phyloP scores from a whole-genome alignment of 345 rosid genomes.

The Kandelia obovata region DNA sequence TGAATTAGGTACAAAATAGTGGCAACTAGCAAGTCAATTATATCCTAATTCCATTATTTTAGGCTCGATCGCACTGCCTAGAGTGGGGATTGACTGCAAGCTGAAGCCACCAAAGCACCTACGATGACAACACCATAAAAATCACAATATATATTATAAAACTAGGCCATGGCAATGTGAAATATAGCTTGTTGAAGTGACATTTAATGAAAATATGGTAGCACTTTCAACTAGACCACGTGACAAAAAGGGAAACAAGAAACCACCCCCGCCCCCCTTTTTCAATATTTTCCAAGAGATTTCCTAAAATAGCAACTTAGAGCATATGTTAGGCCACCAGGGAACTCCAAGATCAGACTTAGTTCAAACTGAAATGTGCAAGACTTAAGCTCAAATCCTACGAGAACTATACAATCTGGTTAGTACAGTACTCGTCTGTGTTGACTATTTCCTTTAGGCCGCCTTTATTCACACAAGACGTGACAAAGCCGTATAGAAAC shows the following conservation, averaged over 20 bases:
- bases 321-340: neutral
- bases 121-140: neutral
- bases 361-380: too few relatives aligned
- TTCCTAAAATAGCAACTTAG: neutral
- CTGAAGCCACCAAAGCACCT: too few relatives aligned
- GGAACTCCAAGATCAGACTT: constrained; percentile 1
- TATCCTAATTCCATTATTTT: neutral
- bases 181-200: neutral
- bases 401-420: too few relatives aligned
- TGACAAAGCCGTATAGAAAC: neutral
- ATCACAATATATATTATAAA: neutral
- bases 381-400: too few relatives aligned
- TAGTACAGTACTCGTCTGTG: neutral
- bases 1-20: neutral
- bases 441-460: neutral
- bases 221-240: neutral
- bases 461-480: neutral
- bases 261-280: neutral
- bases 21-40: neutral
- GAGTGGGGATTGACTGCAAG: neutral
- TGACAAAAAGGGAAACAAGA: neutral
- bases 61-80: neutral
- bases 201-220: neutral
- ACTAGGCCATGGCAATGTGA: neutral
- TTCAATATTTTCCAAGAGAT: neutral